Evolutionary conservation across 495 filamentous ascomycete species (phyloP), one percentile per base, ranked within the genome.

Genomic region (Sordaria brevicollis): DNA sequence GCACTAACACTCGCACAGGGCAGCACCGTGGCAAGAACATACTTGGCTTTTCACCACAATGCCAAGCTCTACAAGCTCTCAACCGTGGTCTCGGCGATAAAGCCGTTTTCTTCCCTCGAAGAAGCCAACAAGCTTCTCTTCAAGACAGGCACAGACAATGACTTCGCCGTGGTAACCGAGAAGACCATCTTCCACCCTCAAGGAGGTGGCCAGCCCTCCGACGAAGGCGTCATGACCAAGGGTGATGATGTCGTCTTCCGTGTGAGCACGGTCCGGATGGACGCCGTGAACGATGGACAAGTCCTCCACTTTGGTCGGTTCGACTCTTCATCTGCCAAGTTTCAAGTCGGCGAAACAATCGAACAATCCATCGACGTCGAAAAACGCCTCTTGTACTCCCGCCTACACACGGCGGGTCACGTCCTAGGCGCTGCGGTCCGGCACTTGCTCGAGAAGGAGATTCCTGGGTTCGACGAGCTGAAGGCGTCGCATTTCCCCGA

Each of bases 101-200:
- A 73, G 13, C 81, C 84, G 39, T 80, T 89, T 71, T 70, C 81
- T 2, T 66, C 73, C 4, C 82, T 88, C 2, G 78, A 82, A 35
- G 81, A 84, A 65, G 74, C 79, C 35, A 82, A 85, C 68, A 81
- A 77, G 67, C 71, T 72, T 1, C 80, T 88, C 4, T 87, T 84
- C 79, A 88, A 89, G 73, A 68, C 79, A 21, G 79, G 76, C 33
- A 71, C 65, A 8, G 82, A 85, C 21, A 13, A 62, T 62, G 49
- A 62, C 25, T 62, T 84, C 75, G 81, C 83, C 37, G 72, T 90
- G 41, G 78, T 86, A n/a, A 89, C 87, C 6, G 79, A 83, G 17
- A 39, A 83, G 33, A 91, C 89, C n/a, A 88, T 90, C 71, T 91
- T 91, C 76, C 86, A 90, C 66, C 83, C 86, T 3, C 88, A 91